Conservation (phyloP, 1,284 basidiomycete genomes). For the Sporisorium reilianum region DNA sequence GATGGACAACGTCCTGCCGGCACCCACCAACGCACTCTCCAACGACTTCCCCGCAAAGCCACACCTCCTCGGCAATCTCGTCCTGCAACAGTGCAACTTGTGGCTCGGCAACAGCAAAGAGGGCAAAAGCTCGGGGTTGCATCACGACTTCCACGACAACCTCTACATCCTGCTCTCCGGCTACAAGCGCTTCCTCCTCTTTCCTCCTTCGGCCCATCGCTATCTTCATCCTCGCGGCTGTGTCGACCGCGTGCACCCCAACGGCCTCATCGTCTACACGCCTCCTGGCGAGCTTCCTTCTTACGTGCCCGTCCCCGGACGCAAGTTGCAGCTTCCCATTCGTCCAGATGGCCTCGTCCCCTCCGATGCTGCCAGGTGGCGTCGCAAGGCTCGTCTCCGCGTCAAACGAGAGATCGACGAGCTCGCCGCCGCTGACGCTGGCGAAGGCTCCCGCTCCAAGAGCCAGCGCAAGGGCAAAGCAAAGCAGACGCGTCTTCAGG, state of each 20-base stretch:
- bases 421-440: constrained; percentile 46
- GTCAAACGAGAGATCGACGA: constrained; percentile 55
- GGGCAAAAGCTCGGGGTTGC: constrained; percentile 62
- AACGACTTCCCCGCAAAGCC: constrained; percentile 64
- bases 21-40: constrained; percentile 61
- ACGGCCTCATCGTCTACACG: constrained; percentile 65
- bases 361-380: constrained; percentile 64
- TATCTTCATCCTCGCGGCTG: constrained; percentile 58
- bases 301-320: constrained; percentile 38
- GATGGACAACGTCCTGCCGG: constrained; percentile 60
- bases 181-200: constrained; percentile 67
- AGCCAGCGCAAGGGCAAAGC: constrained; percentile 61
- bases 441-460: constrained; percentile 39
- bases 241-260: constrained; percentile 54
- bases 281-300: constrained; percentile 43
- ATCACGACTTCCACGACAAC: constrained; percentile 69
- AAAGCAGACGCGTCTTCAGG: constrained; percentile 52
- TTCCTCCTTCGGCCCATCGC: constrained; percentile 61
- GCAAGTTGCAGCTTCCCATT: constrained; percentile 32
- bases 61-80: constrained; percentile 60
- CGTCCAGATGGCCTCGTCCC: constrained; percentile 63
- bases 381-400: constrained; percentile 47
- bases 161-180: constrained; percentile 67
- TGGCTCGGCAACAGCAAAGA: constrained; percentile 64
- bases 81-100: constrained; percentile 67